Percentiles rank a stretch among this genome's conserved stretches.
These are phyloP conservation scores for Plectranthus barbatus DNA, from an alignment of 257 asterid genomes.

Conservation along the genomic window DNA sequence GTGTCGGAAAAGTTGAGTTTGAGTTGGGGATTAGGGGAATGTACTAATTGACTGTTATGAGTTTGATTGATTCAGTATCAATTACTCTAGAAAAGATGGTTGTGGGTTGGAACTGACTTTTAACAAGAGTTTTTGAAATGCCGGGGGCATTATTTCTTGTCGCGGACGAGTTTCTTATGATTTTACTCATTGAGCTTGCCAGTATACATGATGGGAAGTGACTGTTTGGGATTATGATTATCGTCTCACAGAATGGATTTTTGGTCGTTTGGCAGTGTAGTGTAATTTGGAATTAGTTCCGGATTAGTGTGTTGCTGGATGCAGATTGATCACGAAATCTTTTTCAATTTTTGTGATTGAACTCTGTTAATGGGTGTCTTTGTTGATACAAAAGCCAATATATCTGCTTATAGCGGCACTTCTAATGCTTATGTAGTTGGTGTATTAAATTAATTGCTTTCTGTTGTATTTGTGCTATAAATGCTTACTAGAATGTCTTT, in stretches of 20 bases:
- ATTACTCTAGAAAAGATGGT: no score
- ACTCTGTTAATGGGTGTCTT: not conserved
- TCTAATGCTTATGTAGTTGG: not conserved
- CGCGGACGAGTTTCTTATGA: not conserved
- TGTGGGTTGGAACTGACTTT: no score
- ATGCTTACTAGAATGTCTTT: not conserved
- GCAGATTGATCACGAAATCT: not conserved
- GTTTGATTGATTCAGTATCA: no score
- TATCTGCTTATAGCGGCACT: not conserved
- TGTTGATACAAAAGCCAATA: not conserved
- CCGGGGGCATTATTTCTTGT: no score
- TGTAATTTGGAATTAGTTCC: not conserved
- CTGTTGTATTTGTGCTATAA: not conserved
- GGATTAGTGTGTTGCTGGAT: not conserved
- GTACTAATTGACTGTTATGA: not conserved
- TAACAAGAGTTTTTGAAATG: no score
- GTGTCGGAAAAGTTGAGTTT: conserved; percentile 14
- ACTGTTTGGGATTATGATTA: not conserved
- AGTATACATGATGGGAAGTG: conserved; percentile 4
- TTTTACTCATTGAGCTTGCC: not conserved
- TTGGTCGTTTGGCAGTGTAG: not conserved
- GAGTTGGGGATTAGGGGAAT: conserved; percentile 4
- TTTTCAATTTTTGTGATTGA: not conserved
- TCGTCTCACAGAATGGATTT: not conserved
- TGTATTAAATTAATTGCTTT: not conserved